Evolutionary conservation across 1,284 basidiomycete genomes (phyloP), one percentile per base, ranked within the genome.

Genomic region (Ganoderma leucocontextum): DNA sequence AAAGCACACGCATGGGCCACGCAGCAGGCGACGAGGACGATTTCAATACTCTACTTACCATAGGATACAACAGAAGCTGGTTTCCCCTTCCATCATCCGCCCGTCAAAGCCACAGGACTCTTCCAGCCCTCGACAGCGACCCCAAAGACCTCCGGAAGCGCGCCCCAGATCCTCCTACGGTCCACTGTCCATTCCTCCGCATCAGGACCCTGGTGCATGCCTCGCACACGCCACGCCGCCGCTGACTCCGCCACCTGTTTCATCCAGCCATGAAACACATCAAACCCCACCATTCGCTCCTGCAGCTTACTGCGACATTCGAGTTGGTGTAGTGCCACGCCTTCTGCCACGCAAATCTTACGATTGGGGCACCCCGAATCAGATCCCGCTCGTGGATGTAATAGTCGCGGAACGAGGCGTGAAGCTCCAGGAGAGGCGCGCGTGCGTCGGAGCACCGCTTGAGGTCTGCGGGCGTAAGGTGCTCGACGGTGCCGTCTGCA

Each of bases 401-500:
- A 10, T 19, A 29, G 29, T 29, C 1, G 22, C 12, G 10, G 10
- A 49, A 22, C 10, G 47, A 49, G 47, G 22, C 10, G 10, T 49
- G 12, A 1, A 49, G 47, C 22, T 3, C 47, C 10, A 49, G 22
- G 52, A 53, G 52, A 0, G 15, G 17, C 13, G 29, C 3, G 13
- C 52, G 52, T 2, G 57, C 59, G 4, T 25, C 39, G 15, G 38
- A 29, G 41, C 59, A 60, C 1, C 36, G 59, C 25, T 25, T 10
- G 15, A 44, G 12, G 13, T 60, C 41, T 9, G 4, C 59, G 7
- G 22, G n/a, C 0, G n/a, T 15, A 15, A 60, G 39, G 59, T 44
- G 25, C 61, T 66, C 52, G 38, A 44, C 13, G 17, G 60, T 38
- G 33, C 49, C 60, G 17, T 65, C 59, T 22, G 60, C 49, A 6